Base-by-base conservation (phyloP, 148 eudicot genomes). In the Camellia lanceoleosa region DNA sequence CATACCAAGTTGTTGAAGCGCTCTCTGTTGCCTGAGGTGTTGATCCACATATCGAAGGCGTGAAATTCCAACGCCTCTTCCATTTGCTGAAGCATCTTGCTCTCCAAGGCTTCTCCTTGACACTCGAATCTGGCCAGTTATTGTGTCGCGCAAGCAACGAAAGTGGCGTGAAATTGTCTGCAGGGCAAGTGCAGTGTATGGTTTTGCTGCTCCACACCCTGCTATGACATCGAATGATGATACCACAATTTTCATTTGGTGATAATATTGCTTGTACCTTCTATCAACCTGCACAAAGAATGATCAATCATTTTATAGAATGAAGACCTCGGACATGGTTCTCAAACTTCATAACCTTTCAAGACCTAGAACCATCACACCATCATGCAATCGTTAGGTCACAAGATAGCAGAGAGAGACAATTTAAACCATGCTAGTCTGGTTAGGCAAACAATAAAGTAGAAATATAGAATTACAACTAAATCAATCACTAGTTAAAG, bases 221-320 rank as follows among this genome's bases (percentile, higher is more conserved):
- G 88, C 81, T 20, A 84, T 71, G 2, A 74, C 73, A 15, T 88
- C 85, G 42, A 88, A 88, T 9, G 90, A 85, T 2, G 85, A 74
- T 12, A 76, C 78, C n/a, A 88, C 82, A 8, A 81, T 80, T 74
- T 88, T 83, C 78, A 88, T 72, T 44, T 88, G 90, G 12, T 82
- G 86, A 75, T 85, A 82, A 76, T 83, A 88, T 71, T 85, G 88
- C 74, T 82, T 88, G 90, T 88, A 86, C 78, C 85, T 83, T 77
- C 84, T 81, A 78, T 86, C 85, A 74, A 86, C 88, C 88, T 86
- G 78, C 67, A 20, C 20, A 42, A n/a, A 56, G 5, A 41, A 68
- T 20, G 38, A 30, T 30, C 38, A 30, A 30, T 30, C 1, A 30
- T 30, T 30, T 30, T 30, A 30, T 30, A 62, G 20, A n/a, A 62